Evolutionary conservation across 352 stramenopile genomes (phyloP).

Genomic region (Phytophthora fragariaefolia): DNA sequence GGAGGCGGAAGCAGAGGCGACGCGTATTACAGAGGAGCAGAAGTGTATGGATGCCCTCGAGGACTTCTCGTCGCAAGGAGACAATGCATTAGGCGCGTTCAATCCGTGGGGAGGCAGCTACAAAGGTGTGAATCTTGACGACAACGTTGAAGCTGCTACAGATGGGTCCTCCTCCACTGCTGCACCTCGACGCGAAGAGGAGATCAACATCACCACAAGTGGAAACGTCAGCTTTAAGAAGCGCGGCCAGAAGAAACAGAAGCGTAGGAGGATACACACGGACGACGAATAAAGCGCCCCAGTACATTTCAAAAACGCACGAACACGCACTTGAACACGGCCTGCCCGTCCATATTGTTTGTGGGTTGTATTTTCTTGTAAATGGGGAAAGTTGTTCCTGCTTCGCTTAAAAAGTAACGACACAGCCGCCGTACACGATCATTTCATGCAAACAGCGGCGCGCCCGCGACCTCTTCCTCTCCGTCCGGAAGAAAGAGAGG

Average conservation of each 20-base stretch:
- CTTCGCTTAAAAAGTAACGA: slow-evolving; percentile 34
- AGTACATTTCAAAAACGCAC: slow-evolving; percentile 19
- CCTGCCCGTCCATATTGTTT: slow-evolving; percentile 8
- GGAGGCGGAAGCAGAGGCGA: slow-evolving; percentile 52
- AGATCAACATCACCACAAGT: slow-evolving; percentile 60
- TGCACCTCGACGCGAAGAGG: slow-evolving; percentile 42
- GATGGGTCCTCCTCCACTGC: slow-evolving; percentile 6
- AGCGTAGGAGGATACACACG: slow-evolving; percentile 60
- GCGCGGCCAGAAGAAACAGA: slow-evolving; percentile 66
- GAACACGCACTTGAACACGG: slow-evolving; percentile 8
- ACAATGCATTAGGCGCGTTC: slow-evolving; percentile 81
- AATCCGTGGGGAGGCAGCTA: slow-evolving; percentile 87
- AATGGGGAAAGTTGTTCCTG: slow-evolving; percentile 28
- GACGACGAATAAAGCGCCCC: slow-evolving; percentile 51
- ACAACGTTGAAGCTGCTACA: slow-evolving; percentile 18
- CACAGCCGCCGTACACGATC: slow-evolving; percentile 29
- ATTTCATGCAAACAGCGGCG: slow-evolving; percentile 25
- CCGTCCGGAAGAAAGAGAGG: slow-evolving; percentile 25
- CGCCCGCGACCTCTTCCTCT: slow-evolving; percentile 26
- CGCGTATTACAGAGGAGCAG: slow-evolving; percentile 52
- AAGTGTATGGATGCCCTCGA: slow-evolving; percentile 65
- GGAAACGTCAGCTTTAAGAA: slow-evolving; percentile 82
- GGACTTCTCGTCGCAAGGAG: slow-evolving; percentile 67
- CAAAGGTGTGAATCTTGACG: slow-evolving; percentile 79
- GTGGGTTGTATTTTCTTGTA: slow-evolving; percentile 43